Percentiles rank a stretch among this genome's conserved stretches.
phyloP scores from a whole-genome alignment of 192 early-diverging fungal genomes.

The Coemansia sp. region DNA sequence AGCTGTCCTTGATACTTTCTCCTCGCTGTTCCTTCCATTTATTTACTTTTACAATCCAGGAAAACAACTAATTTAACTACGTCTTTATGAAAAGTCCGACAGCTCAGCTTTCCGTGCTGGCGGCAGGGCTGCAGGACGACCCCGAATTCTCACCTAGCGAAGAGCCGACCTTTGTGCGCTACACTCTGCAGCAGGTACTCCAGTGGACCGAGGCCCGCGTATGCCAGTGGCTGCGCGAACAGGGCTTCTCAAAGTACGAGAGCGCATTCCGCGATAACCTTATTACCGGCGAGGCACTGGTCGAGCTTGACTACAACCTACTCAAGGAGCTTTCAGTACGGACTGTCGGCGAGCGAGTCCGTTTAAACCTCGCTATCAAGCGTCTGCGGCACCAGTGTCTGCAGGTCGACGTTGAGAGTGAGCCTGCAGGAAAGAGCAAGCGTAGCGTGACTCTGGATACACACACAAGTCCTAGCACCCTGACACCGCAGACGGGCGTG shows the following conservation, averaged over 20 bases:
- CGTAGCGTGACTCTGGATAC: neutral
- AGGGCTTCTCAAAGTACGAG: constrained; percentile 55
- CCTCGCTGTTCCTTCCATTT: neutral
- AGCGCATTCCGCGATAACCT: constrained; percentile 63
- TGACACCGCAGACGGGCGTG: constrained; percentile 5
- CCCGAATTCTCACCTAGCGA: constrained; percentile 1
- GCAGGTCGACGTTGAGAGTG: constrained; percentile 26
- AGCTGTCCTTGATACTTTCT: neutral
- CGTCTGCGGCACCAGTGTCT: constrained; percentile 62
- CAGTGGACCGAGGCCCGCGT: constrained; percentile 55
- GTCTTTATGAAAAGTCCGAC: constrained; percentile 28
- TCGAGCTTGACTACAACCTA: constrained; percentile 78
- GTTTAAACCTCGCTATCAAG: constrained; percentile 75
- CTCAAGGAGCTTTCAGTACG: constrained; percentile 80
- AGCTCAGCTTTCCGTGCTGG: constrained; percentile 14
- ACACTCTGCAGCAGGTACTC: constrained; percentile 52
- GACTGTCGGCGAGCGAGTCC: constrained; percentile 80
- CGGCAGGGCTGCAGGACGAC: constrained; percentile 17
- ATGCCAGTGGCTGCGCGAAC: constrained; percentile 55
- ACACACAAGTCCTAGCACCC: neutral
- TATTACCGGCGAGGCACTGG: constrained; percentile 77
- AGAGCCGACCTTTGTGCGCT: constrained; percentile 4
- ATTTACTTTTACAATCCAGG: neutral
- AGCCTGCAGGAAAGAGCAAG: constrained; percentile 8
- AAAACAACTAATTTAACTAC: neutral